Conservation (phyloP, 345 rosid genomes). For the Salix exigua region DNA sequence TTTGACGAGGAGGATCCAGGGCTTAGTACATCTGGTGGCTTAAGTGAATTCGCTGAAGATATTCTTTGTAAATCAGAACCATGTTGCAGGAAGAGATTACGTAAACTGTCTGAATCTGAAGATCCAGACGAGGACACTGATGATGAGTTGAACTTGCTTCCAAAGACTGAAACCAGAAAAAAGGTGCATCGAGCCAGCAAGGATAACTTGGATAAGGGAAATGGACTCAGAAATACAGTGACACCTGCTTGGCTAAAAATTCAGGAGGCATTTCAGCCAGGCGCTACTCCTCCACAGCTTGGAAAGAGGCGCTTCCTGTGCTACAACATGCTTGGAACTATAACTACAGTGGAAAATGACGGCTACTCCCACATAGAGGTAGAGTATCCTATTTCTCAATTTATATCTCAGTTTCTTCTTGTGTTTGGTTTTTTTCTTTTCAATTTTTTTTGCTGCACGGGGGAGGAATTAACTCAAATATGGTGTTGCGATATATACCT, state of each 20-base stretch:
- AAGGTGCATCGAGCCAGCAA: constrained; percentile 26
- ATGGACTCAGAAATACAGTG: constrained; percentile 26
- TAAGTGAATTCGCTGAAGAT: constrained; percentile 62
- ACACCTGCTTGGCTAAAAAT: constrained; percentile 49
- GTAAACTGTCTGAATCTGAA: constrained; percentile 47
- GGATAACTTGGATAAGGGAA: constrained; percentile 41
- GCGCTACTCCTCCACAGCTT: constrained; percentile 64
- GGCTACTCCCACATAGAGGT: constrained; percentile 97
- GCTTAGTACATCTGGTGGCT: constrained; percentile 51
- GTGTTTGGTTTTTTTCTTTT: not conserved
- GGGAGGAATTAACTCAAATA: too few species aligned
- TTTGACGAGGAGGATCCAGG: constrained; percentile 70
- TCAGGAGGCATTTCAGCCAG: constrained; percentile 95
- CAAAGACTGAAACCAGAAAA: constrained; percentile 38
- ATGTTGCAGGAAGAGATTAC: constrained; percentile 58
- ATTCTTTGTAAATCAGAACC: constrained; percentile 58
- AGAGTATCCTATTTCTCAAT: not conserved
- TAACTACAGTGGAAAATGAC: constrained; percentile 83
- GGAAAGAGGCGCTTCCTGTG: constrained; percentile 84
- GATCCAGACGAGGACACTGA: constrained; percentile 43
- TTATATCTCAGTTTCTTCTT: constrained; percentile 2
- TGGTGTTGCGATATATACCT: too few species aligned
- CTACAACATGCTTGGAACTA: constrained; percentile 88
- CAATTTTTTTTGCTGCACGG: not conserved
- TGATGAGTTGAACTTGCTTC: constrained; percentile 41